These are phyloP conservation scores for Phytophthora pistaciae DNA, from an alignment of 352 stramenopile species.

Conservation along the genomic window DNA sequence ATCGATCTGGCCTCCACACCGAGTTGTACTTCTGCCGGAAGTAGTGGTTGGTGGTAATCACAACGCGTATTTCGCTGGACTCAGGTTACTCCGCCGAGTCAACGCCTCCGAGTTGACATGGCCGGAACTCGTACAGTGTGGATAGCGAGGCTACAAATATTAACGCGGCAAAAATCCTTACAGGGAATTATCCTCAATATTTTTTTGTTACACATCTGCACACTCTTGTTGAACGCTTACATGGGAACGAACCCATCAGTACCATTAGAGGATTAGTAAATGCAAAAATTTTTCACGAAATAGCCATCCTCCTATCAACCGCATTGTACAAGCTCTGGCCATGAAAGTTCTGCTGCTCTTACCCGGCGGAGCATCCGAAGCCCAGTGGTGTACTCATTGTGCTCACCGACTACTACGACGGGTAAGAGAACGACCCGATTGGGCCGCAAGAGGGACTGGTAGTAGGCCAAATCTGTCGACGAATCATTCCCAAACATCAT, in stretches of 20 bases:
- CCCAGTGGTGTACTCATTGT: conserved; percentile 17
- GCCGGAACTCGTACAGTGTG: conserved; percentile 25
- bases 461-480: conserved; percentile 13
- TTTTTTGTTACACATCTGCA: too few species aligned
- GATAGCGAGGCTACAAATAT: background rate
- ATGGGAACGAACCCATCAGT: background rate
- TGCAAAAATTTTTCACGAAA: background rate
- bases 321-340: conserved; percentile 25
- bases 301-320: conserved; percentile 3
- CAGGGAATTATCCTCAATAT: too few species aligned
- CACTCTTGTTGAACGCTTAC: background rate
- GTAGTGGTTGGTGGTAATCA: background rate
- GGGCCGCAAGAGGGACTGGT: conserved; percentile 11
- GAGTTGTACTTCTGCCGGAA: conserved; percentile 19
- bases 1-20: background rate
- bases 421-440: conserved; percentile 16
- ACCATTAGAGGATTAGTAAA: background rate
- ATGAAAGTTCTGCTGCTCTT: conserved; percentile 3
- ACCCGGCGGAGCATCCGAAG: conserved; percentile 12
- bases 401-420: background rate
- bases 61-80: conserved; percentile 19
- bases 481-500: background rate
- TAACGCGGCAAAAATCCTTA: too few species aligned
- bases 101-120: conserved; percentile 10
- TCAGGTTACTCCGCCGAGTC: conserved; percentile 10